Percentiles rank a stretch among this genome's conserved stretches.
phyloP scores from a whole-genome alignment of 1,139 yeast species.

The Saccharomyces pastorianus region DNA sequence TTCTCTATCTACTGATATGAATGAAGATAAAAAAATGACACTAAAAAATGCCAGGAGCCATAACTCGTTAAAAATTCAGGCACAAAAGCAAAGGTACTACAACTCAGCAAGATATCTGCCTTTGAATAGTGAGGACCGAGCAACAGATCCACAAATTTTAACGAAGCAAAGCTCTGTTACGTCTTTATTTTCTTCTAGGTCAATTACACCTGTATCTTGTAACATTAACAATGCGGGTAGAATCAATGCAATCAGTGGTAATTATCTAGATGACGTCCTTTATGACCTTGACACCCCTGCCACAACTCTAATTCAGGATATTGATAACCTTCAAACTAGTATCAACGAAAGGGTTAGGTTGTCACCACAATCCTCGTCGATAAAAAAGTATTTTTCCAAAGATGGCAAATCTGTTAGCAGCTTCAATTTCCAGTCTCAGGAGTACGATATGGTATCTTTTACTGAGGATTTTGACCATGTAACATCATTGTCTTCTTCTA shows the following conservation, averaged over 20 bases:
- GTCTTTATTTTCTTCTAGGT: constrained; percentile 13
- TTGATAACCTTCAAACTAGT: not conserved
- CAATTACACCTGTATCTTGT: constrained; percentile 19
- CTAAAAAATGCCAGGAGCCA: constrained; percentile 2
- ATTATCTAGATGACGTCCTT: not conserved
- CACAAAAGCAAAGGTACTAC: constrained; percentile 28
- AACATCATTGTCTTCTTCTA: not conserved
- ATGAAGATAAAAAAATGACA: constrained; percentile 5
- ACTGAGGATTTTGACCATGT: not conserved
- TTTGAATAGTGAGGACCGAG: constrained; percentile 8
- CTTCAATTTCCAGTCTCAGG: not conserved
- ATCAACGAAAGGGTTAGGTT: not conserved
- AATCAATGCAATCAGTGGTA: not conserved
- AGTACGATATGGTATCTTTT: not conserved
- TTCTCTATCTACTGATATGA: not conserved
- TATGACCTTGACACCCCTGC: not conserved
- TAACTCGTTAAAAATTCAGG: constrained; percentile 25
- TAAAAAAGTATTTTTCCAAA: not conserved
- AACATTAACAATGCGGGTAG: not conserved
- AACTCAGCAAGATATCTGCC: constrained; percentile 25
- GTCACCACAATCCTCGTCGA: not conserved
- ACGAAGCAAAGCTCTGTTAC: constrained; percentile 8
- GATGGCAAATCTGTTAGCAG: not conserved
- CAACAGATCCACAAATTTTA: constrained; percentile 5
- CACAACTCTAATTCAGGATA: not conserved